phyloP scores from a whole-genome alignment of 202 grass and related monocot genomes.

The Digitaria exilis region DNA sequence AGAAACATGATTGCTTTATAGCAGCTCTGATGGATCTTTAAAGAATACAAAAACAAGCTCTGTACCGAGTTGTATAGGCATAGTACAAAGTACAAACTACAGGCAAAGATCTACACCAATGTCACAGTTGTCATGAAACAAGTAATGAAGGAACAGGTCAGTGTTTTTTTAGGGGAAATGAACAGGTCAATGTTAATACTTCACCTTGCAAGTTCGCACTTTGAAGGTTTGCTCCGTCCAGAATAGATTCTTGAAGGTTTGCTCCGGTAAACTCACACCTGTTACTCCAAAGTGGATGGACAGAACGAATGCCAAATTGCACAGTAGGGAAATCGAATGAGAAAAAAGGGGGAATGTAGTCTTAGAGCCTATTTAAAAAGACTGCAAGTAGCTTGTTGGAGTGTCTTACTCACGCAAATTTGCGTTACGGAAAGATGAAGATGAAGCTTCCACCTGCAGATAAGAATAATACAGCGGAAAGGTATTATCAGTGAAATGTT shows the following conservation, averaged over 20 bases:
- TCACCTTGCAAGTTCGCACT: constrained; percentile 93
- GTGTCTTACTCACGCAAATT: constrained; percentile 96
- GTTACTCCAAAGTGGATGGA: constrained; percentile 34
- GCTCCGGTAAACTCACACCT: constrained; percentile 90
- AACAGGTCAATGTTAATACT: neutral
- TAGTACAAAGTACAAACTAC: neutral
- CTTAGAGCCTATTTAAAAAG: neutral
- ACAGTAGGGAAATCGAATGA: neutral
- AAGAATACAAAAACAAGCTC: constrained; percentile 15
- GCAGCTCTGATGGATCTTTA: neutral
- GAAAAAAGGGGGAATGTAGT: neutral
- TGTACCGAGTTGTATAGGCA: neutral
- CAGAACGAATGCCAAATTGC: constrained; percentile 4
- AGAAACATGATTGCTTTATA: neutral
- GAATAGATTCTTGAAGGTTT: constrained; percentile 65
- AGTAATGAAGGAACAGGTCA: constrained; percentile 16
- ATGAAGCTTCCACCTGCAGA: constrained; percentile 73
- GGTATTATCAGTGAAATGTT: constrained; percentile 30
- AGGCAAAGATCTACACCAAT: constrained; percentile 3
- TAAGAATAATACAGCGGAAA: constrained; percentile 23
- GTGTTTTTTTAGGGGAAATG: no score
- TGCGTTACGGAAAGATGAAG: constrained; percentile 63
- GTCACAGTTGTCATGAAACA: neutral
- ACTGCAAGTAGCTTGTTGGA: constrained; percentile 35
- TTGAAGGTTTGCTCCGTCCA: constrained; percentile 87